Percentiles rank a stretch among this genome's conserved stretches.
Evolutionary conservation across 495 filamentous ascomycete species (phyloP).

Genomic region (Aspergillus asperescens): DNA sequence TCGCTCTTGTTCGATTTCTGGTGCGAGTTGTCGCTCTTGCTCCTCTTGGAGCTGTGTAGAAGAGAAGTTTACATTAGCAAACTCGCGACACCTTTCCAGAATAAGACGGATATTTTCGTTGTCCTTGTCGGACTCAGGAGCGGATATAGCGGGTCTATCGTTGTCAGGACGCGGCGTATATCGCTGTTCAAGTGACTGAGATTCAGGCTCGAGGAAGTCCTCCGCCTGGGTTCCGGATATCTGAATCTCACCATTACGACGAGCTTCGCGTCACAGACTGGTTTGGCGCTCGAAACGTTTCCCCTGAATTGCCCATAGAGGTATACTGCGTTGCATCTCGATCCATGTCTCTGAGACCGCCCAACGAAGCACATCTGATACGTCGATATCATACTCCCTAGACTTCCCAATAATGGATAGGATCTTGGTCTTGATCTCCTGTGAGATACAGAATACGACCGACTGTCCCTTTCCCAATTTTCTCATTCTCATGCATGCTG

Average conservation of each 20-base stretch:
- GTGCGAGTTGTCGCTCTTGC: slow-evolving; percentile 63
- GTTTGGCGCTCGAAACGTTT: slow-evolving; percentile 35
- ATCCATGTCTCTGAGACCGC: slow-evolving; percentile 52
- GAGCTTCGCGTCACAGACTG: slow-evolving; percentile 18
- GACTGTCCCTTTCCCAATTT: slow-evolving; percentile 58
- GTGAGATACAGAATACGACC: slow-evolving; percentile 51
- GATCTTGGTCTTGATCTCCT: slow-evolving; percentile 43
- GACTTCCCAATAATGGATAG: slow-evolving; percentile 34
- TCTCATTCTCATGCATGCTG: slow-evolving; percentile 65
- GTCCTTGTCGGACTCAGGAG: neutral
- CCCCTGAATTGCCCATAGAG: slow-evolving; percentile 59
- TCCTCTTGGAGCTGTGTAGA: slow-evolving; percentile 55
- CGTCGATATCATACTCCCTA: slow-evolving; percentile 17
- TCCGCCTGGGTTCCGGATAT: slow-evolving; percentile 28
- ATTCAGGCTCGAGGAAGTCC: slow-evolving; percentile 45
- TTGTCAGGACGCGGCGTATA: slow-evolving; percentile 24
- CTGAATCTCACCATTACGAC: neutral
- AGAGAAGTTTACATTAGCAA: slow-evolving; percentile 29
- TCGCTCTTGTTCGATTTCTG: slow-evolving; percentile 56
- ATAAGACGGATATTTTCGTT: slow-evolving; percentile 21
- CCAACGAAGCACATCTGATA: slow-evolving; percentile 55
- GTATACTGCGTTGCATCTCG: slow-evolving; percentile 44
- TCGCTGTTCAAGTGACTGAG: slow-evolving; percentile 40
- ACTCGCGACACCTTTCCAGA: slow-evolving; percentile 37
- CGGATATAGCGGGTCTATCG: neutral